Base-by-base conservation (phyloP, 495 filamentous ascomycete species). In the Aspergillus bridgeri region DNA sequence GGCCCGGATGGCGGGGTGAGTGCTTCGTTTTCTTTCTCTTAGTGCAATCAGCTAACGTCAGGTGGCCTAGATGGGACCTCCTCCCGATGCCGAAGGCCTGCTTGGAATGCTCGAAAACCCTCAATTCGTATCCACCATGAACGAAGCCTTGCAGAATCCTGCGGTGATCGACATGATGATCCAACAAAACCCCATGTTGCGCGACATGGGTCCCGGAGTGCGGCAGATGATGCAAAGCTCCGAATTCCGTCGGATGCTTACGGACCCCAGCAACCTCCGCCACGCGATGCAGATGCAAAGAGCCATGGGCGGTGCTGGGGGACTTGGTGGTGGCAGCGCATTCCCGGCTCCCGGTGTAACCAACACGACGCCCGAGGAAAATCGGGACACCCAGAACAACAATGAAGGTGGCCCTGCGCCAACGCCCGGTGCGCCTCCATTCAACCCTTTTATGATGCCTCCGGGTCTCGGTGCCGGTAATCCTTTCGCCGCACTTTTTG, bases 1-100 rank as follows among this genome's bases (percentile, higher is more conserved):
- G 95, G 95, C 18, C 90, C 93, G 47, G 95, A 99, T 73, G 94
- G 94, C 58, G 95, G 95, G 43, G 95, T 98, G 81, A 81, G 93
- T 87, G 49, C 22, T 44, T 20, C 29, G 5, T 23, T 48, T 38
- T 38, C 19, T 20, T 19, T 38, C 18, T 46, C 15, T 22, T 1
- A 21, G 13, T 21, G 22, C 23, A 3, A 46, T 60, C 46, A 19
- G 55, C 66, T 75, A 52, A 75, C 56, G 33, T 38, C 7, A 38
- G 33, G 4, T 0, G 55, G 18, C 48, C 22, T 67, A 96, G 93
- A 98, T 97, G 93, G 92, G 91, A 8, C 87, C 91, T 46, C 89
- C 90, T 25, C 90, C 91, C 7, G 83, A 83, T 65, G 81, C 89
- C 43, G 92, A 97, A 20, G 75, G 85, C 51, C 83, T 99, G 75